Base-by-base conservation (phyloP, 2,329 filamentous ascomycete species). In the Aspergillus sp. region DNA sequence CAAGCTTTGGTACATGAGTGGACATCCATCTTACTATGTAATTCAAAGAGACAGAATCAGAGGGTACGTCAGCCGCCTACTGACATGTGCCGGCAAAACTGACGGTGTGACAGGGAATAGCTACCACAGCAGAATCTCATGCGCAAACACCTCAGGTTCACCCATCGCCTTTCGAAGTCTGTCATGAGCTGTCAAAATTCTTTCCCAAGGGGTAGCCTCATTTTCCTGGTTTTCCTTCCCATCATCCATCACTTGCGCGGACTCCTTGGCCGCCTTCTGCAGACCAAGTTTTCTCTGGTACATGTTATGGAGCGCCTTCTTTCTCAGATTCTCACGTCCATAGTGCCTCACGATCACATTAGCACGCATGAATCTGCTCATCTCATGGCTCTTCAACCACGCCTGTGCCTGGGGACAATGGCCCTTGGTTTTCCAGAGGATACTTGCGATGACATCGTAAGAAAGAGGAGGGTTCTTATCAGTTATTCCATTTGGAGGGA, bases 381-480 rank as follows among this genome's bases (percentile, higher is more conserved):
- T 25, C 42, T 60, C 60, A 19, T 69, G 63, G 3, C 64, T 64
- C 17, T 55, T 61, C 15, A 70, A 42, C 67, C 65, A 70, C 6
- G 61, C 58, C 51, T 67, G 62, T 1, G 69, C 62, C 23, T 62
- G 62, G 30, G 42, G 54, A 42, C 65, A 69, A 11, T 64, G 30
- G 0, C 65, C 65, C 41, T 67, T 64, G 39, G 60, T 57, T 17
- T 59, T 30, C 21, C 47, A 52, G 25, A 70, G 64, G 44, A 71
- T 64, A 8, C 53, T 19, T n/a, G 62, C 59, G 41, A 71, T 66
- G 23, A 62, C 57, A 2, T 66, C 63, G 5, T 58, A 52, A 2
- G 59, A 49, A 17, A 71, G 62, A 32, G 64, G 38, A 5, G 52
- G 54, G 8, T 36, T 11, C 8, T 25, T 44, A 10, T 50, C 44